Evolutionary conservation across 768 basidiomycete genomes (phyloP), one percentile per base, ranked within the genome.

Genomic region (Leccinum subtestaceum): DNA sequence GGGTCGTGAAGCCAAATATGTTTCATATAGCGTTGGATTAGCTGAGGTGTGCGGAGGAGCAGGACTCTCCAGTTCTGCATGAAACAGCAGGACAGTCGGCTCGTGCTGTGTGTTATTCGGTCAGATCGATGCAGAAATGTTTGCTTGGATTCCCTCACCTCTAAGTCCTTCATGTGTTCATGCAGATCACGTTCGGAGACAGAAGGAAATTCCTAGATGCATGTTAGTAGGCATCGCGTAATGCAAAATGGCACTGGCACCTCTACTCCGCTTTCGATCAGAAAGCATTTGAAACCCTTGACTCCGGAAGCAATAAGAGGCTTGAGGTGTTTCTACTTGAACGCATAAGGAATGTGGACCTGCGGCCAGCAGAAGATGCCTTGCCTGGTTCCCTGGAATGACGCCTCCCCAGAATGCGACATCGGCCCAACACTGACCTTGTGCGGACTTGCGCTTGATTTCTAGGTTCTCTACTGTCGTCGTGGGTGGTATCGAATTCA

Each of bases 401-500:
- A 91, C 89, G 9, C 97, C 96, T 36, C 95, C 97, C 91, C 92
- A 29, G 88, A 93, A 49, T 78, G 82, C 76, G 88, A 75, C 40
- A 91, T 86, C 74, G 90, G 93, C 7, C 89, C 84, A 46, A 84
- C 80, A 75, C 67, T 94, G 87, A 2, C 84, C 85, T 52, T 72
- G 66, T 3, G 96, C 93, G 1, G 87, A 90, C 11, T 71, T 68
- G 5, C 84, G 81, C 77, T 98, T 98, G 27, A 76, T 65, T 49
- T 84, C 74, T 9, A 98, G 80, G 68, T 96, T 86, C 5, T 75
- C 76, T 8, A 93, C 81, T 0, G 93, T 95, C 2, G 93, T 95
- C 1, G 97, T 98, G 0, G 97, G 94, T 1, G 96, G 96, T 55
- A 98, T 91, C 2, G 95, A 96, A 73, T 99, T 98, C 56, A 99